Evolutionary conservation across 2,329 filamentous ascomycete species (phyloP).

Genomic region (Trichoderma endophyticum): DNA sequence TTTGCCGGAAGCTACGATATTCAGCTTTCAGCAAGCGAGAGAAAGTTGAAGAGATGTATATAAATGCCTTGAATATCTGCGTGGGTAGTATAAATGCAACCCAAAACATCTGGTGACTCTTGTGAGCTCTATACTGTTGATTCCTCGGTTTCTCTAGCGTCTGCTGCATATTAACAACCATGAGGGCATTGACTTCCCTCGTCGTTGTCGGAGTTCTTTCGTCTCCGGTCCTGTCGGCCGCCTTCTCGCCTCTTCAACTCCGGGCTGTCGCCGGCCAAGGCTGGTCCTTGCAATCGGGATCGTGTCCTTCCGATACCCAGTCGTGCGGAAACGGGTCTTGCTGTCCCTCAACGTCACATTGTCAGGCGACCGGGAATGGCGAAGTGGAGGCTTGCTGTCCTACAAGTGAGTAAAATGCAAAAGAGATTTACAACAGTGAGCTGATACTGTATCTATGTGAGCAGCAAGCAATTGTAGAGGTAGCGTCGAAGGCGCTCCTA

Average conservation of each 20-base stretch:
- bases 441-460: background rate
- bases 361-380: slow-evolving; percentile 2
- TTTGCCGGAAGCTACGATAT: background rate
- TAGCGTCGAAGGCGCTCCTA: background rate
- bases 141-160: background rate
- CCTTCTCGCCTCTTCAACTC: background rate
- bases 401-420: background rate
- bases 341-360: background rate
- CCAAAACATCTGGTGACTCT: too few species aligned
- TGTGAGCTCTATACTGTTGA: too few species aligned
- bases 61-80: background rate
- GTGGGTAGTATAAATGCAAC: background rate
- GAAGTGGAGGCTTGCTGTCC: slow-evolving; percentile 6
- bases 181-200: background rate
- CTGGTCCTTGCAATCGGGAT: background rate
- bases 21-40: background rate
- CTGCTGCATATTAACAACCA: background rate
- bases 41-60: background rate
- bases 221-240: background rate
- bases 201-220: background rate
- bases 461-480: slow-evolving; percentile 8
- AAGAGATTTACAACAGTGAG: accelerated
- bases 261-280: slow-evolving; percentile 1
- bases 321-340: slow-evolving; percentile 6
- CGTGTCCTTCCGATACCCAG: background rate